Evolutionary conservation across 169 alveolate species (phyloP).

Genomic region (Theileria parva): DNA sequence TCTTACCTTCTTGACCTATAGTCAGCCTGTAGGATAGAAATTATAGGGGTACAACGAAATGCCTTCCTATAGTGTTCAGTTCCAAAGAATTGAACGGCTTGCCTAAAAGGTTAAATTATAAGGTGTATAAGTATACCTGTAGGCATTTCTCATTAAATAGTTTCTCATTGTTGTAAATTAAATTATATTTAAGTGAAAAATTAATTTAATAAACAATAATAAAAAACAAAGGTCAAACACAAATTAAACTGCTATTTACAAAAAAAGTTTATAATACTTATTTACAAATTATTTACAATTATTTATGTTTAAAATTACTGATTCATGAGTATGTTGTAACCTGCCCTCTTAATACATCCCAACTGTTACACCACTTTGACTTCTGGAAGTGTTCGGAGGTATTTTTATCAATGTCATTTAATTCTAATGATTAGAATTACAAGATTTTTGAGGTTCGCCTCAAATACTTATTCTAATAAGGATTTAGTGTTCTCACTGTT

Average conservation of each 20-base stretch:
- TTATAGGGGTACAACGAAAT: constrained; percentile 49
- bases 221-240: background rate
- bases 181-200: background rate
- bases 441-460: constrained; percentile 8
- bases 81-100: constrained; percentile 68
- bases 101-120: constrained; percentile 16
- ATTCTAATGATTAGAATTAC: constrained; percentile 3
- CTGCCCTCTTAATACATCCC: constrained; percentile 7
- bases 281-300: constrained; percentile 5
- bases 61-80: constrained; percentile 70
- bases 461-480: constrained; percentile 9
- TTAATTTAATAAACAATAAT: background rate
- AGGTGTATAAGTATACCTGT: constrained; percentile 15
- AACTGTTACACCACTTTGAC: constrained; percentile 12
- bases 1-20: constrained; percentile 52
- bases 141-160: constrained; percentile 26
- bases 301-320: background rate
- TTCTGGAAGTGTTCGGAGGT: background rate
- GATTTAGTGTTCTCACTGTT: constrained; percentile 19
- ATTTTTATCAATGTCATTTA: background rate
- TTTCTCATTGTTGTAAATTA: constrained; percentile 24
- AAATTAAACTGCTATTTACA: constrained; percentile 9
- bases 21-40: constrained; percentile 44
- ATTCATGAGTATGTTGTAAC: background rate
- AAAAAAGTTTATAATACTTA: background rate